Percentiles rank a stretch among this genome's conserved stretches.
These are phyloP conservation scores for Vanrija sp. DNA, from an alignment of 1,284 basidiomycete genomes.

Conservation along the genomic window DNA sequence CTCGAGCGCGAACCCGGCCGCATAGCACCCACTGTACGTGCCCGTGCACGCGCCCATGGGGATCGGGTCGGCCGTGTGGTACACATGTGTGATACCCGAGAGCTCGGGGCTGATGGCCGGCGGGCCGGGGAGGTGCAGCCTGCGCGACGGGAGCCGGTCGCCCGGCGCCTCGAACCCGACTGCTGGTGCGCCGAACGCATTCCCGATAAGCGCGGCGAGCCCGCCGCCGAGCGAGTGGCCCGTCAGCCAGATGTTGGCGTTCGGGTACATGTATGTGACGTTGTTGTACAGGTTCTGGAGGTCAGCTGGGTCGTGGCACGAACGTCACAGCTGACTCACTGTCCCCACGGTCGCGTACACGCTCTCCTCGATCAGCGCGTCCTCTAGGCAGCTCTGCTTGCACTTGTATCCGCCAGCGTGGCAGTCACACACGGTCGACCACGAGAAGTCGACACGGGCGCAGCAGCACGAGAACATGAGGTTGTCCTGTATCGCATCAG, in stretches of 20 bases:
- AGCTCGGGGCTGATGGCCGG: conserved; percentile 47
- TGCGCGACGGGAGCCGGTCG: conserved; percentile 74
- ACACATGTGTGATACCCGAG: conserved; percentile 55
- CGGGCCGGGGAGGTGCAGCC: conserved; percentile 78
- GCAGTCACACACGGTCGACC: conserved; percentile 93
- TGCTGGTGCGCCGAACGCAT: conserved; percentile 87
- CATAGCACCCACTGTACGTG: conserved; percentile 48
- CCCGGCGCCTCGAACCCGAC: conserved; percentile 90
- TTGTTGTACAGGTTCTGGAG: conserved; percentile 81
- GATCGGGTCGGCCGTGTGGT: conserved; percentile 55
- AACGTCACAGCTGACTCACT: too few species aligned
- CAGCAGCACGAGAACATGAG: conserved; percentile 98
- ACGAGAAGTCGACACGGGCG: conserved; percentile 87
- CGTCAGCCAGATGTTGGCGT: conserved; percentile 86
- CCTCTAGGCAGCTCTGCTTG: conserved; percentile 74
- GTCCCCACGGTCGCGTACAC: conserved; percentile 70
- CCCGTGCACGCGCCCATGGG: conserved; percentile 52
- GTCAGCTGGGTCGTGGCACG: conserved; percentile 35
- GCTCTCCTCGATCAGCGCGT: conserved; percentile 72
- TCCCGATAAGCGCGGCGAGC: conserved; percentile 76
- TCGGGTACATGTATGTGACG: conserved; percentile 86
- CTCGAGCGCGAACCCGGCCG: conserved; percentile 49
- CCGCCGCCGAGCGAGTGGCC: conserved; percentile 90
- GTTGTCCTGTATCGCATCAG: conserved; percentile 62
- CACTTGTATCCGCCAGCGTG: conserved; percentile 79